Evolutionary conservation across 106 monocot species (phyloP).

Genomic region (Narthecium ossifragum): DNA sequence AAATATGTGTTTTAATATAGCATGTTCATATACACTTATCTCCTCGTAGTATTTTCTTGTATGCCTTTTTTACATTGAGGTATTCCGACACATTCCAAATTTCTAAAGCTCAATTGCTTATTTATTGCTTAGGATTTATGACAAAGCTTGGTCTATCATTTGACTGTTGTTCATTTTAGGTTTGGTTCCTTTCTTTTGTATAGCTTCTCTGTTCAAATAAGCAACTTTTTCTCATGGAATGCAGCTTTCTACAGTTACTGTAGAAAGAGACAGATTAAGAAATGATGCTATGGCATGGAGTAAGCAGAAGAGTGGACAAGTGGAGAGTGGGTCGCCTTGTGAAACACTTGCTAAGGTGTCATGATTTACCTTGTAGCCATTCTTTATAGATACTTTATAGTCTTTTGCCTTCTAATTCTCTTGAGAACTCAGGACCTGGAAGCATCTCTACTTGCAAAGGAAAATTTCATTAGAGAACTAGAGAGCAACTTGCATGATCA

Average conservation of each 20-base stretch:
- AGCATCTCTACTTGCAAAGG: constrained; percentile 45
- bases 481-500: constrained; percentile 61
- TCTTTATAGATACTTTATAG: constrained; percentile 8
- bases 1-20: too few species aligned
- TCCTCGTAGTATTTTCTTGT: too few species aligned
- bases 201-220: neutral
- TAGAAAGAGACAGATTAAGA: constrained; percentile 67
- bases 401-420: neutral
- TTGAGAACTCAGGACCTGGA: constrained; percentile 56
- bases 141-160: too few species aligned
- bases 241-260: constrained; percentile 66
- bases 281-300: constrained; percentile 21
- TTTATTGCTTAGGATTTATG: too few species aligned
- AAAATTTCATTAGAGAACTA: constrained; percentile 50
- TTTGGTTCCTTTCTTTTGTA: neutral
- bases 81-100: too few species aligned
- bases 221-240: constrained; percentile 1
- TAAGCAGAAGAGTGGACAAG: constrained; percentile 33
- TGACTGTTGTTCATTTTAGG: neutral
- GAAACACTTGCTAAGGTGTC: constrained; percentile 39
- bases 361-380: neutral
- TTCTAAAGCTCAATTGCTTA: too few species aligned
- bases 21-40: too few species aligned
- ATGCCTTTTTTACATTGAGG: too few species aligned
- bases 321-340: constrained; percentile 19